Base-by-base conservation (phyloP, 2,329 filamentous ascomycete species). In the Kalmusia sp. region DNA sequence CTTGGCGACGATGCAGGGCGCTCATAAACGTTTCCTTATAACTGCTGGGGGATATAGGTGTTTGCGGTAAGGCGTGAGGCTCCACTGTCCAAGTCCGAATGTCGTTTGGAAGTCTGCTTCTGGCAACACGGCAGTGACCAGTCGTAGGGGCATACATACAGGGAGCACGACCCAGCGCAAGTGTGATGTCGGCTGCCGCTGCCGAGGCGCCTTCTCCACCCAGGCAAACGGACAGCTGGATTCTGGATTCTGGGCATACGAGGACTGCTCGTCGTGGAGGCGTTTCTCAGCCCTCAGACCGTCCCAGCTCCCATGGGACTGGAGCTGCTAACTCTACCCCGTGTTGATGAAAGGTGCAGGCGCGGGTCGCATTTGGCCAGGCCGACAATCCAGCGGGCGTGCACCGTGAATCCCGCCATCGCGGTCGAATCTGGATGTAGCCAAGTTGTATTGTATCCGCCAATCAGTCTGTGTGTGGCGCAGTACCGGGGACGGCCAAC, bases 401-500 rank as follows among this genome's bases (percentile, higher is more conserved):
- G 28, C 30, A n/a, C 24, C n/a, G 31, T 28, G 37, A 24, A 49
- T 51, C 47, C 52, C 52, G 35, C 47, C 52, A 19, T 24, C 27
- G 30, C 39, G 52, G 52, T 50, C 25, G n/a, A 6, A 9, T 21
- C 31, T 19, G 41, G 52, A 50, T 22, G 41, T 41, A 34, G 44
- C 25, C n/a, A 33, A 30, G 33, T 2, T 19, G 52, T 54, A 54
- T 27, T 31, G 6, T 47, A 47, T 34, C n/a, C 25, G 35, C 52
- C 47, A 51, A 51, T 55, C 6, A 24, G 2, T 6, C 3, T 7
- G 9, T 19, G 9, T 55, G 52, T 55, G 52, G 52, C 52, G 52
- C 43, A 50, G 40, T 8, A 6, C 17, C 2, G 2, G 6, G 27
- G 3, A 5, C 34, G 30, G 37, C 45, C 21, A 47, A 50, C 5